phyloP scores from a whole-genome alignment of 192 early-diverging fungal genomes.

The Geranomyces michiganensis region DNA sequence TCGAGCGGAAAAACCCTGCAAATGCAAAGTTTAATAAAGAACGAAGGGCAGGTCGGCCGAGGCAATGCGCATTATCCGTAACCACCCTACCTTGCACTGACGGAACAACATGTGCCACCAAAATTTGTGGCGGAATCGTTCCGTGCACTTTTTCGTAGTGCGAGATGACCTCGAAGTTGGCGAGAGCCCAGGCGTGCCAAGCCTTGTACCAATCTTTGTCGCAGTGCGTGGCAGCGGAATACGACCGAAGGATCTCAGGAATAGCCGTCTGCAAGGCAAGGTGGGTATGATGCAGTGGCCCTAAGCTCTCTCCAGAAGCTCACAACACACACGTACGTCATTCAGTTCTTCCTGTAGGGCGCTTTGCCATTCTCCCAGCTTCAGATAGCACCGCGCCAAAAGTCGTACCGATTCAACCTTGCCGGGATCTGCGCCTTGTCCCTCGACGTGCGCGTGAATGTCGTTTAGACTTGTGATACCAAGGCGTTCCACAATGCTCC shows the following conservation, averaged over 20 bases:
- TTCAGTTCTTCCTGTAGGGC: constrained; percentile 61
- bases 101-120: constrained; percentile 75
- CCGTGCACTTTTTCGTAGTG: constrained; percentile 70
- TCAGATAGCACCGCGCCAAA: constrained; percentile 77
- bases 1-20: constrained; percentile 82
- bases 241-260: constrained; percentile 79
- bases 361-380: constrained; percentile 93
- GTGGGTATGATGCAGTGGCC: background rate
- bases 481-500: constrained; percentile 66
- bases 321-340: constrained; percentile 42
- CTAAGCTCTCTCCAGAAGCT: background rate
- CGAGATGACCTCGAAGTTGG: constrained; percentile 85
- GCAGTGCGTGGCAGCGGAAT: constrained; percentile 82
- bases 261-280: constrained; percentile 34
- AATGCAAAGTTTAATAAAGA: constrained; percentile 34
- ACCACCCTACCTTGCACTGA: constrained; percentile 66
- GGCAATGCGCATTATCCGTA: background rate
- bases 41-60: background rate
- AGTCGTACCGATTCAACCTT: constrained; percentile 46
- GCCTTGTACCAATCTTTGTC: constrained; percentile 94
- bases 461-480: constrained; percentile 58
- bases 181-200: constrained; percentile 96
- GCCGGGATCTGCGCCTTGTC: constrained; percentile 37
- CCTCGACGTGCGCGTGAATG: constrained; percentile 46
- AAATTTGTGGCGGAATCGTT: constrained; percentile 49